These are phyloP conservation scores for Plantago ovata DNA, from an alignment of 257 asterid species.

Conservation along the genomic window DNA sequence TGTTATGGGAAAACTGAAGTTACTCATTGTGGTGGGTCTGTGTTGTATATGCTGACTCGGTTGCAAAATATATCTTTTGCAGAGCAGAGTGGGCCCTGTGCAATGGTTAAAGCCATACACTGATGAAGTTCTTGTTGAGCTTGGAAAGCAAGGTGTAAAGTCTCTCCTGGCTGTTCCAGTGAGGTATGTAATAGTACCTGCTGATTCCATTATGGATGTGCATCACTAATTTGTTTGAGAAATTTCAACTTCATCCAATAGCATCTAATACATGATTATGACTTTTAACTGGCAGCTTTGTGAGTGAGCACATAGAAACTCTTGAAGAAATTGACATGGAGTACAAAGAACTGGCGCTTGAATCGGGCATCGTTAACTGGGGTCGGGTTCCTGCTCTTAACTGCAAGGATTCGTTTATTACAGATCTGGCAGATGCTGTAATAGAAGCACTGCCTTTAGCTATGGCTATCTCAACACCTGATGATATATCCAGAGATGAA, in stretches of 20 bases:
- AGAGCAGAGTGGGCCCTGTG: constrained; percentile 99
- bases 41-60: neutral
- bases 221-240: neutral
- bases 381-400: constrained; percentile 98
- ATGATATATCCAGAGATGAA: constrained; percentile 28
- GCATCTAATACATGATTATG: constrained; percentile 11
- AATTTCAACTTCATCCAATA: neutral
- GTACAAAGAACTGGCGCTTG: constrained; percentile 80
- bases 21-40: neutral
- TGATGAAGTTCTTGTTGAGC: constrained; percentile 93
- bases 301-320: constrained; percentile 98
- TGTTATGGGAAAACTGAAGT: neutral
- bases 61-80: constrained; percentile 4
- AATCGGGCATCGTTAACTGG: constrained; percentile 84
- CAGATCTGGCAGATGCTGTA: constrained; percentile 88
- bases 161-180: constrained; percentile 91
- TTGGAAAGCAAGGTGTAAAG: constrained; percentile 82
- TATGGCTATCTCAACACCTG: constrained; percentile 45
- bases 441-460: constrained; percentile 89
- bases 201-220: neutral
- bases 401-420: constrained; percentile 77
- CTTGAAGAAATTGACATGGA: constrained; percentile 98
- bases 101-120: constrained; percentile 98
- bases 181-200: constrained; percentile 36
- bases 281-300: constrained; percentile 57